Evolutionary conservation across 164 flowering plant genomes (phyloP).

Genomic region (grape (Vitis vinifera)): DNA sequence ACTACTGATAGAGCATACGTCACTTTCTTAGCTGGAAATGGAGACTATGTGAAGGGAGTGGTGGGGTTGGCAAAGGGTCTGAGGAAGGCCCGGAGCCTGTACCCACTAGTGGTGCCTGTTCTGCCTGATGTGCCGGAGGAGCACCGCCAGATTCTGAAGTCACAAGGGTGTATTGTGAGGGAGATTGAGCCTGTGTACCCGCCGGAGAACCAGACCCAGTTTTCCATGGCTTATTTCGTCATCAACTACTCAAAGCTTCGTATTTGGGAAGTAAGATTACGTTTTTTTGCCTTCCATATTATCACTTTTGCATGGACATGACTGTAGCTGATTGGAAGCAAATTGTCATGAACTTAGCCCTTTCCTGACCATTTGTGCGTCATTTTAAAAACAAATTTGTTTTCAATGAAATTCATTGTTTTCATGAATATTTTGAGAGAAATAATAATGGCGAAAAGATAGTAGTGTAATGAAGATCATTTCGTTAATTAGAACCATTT

Average conservation of each 20-base stretch:
- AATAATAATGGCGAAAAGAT: too few species aligned
- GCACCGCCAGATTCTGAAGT: slow-evolving; percentile 45
- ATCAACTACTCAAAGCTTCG: slow-evolving; percentile 85
- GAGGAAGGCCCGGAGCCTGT: slow-evolving; percentile 41
- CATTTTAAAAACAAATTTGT: too few species aligned
- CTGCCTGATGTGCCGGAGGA: slow-evolving; percentile 64
- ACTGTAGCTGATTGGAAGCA: too few species aligned
- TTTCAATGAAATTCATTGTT: too few species aligned
- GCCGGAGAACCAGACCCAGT: slow-evolving; percentile 58
- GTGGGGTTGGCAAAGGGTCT: slow-evolving; percentile 62
- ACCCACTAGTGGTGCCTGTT: slow-evolving; percentile 63
- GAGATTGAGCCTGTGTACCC: slow-evolving; percentile 69
- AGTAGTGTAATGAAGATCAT: too few species aligned
- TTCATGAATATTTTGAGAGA: too few species aligned
- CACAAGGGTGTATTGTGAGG: slow-evolving; percentile 63
- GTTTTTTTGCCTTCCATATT: not conserved
- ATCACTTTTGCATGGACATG: not conserved
- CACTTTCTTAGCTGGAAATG: slow-evolving; percentile 58
- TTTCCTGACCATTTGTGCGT: too few species aligned
- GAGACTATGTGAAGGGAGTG: slow-evolving; percentile 57
- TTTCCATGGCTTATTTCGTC: slow-evolving; percentile 73
- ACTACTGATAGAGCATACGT: slow-evolving; percentile 41
- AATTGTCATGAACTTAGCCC: too few species aligned
- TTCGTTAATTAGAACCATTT: too few species aligned
- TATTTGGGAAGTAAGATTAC: slow-evolving; percentile 67